Evolutionary conservation across 75 land plant species (phyloP).

Genomic region (Cryptomeria japonica): DNA sequence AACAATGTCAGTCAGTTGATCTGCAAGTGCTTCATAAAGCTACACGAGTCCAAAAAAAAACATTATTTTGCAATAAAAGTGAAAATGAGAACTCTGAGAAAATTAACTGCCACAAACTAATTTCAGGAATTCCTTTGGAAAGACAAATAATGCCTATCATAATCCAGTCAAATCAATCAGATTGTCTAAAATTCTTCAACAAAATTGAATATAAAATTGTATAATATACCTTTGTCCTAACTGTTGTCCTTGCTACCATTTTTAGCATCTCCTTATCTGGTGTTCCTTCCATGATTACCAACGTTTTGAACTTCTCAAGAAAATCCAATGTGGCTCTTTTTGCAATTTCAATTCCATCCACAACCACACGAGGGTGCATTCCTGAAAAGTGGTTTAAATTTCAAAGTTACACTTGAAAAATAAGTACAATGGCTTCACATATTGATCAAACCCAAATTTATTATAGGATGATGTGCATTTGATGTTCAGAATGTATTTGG

Average conservation of each 20-base stretch:
- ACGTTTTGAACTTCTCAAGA: conserved; percentile 94
- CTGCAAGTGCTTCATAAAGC: conserved; percentile 93
- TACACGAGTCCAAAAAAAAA: conserved; percentile 15
- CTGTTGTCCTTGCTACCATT: conserved; percentile 97
- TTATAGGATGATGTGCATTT: not conserved
- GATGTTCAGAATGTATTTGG: not conserved
- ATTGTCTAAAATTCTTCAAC: not conserved
- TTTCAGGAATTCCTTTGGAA: not conserved
- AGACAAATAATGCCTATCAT: not conserved
- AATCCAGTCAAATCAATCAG: not conserved
- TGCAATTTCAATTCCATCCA: conserved; percentile 98
- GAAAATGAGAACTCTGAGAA: not conserved
- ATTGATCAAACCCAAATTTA: not conserved
- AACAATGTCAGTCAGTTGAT: conserved; percentile 93
- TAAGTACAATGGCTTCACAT: not conserved
- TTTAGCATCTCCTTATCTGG: conserved; percentile 95
- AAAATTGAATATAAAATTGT: not conserved
- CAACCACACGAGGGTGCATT: conserved; percentile 97
- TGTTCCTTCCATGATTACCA: conserved; percentile 78
- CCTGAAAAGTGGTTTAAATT: conserved; percentile 37
- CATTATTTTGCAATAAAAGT: not conserved
- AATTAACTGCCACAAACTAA: not conserved
- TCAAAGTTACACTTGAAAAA: not conserved
- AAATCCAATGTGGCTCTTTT: conserved; percentile 95
- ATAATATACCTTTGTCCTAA: conserved; percentile 83